Evolutionary conservation across 805 yeast species (phyloP).

Genomic region (Saccharomyces paradoxus): DNA sequence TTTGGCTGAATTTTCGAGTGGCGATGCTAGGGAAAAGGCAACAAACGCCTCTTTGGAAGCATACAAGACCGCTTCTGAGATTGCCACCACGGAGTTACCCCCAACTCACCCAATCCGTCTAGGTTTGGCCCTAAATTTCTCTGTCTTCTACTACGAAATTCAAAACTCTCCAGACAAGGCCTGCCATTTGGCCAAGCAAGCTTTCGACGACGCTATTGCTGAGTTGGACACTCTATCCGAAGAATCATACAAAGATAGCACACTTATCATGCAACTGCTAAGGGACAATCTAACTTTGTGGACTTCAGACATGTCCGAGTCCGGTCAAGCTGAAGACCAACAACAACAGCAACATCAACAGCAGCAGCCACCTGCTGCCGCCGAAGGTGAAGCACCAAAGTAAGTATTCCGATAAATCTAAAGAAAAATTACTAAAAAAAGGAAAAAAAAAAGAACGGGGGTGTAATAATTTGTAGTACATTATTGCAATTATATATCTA

Average conservation of each 20-base stretch:
- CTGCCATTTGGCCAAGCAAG: constrained; percentile 97
- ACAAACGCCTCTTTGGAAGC: constrained; percentile 90
- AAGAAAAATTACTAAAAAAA: background rate
- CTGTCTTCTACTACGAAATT: constrained; percentile 96
- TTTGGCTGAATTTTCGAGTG: constrained; percentile 90
- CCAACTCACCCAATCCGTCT: constrained; percentile 98
- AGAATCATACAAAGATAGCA: constrained; percentile 97
- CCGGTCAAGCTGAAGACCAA: constrained; percentile 51
- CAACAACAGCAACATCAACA: constrained; percentile 21
- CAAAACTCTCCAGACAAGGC: constrained; percentile 98
- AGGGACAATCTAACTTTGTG: constrained; percentile 97
- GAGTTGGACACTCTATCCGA: constrained; percentile 95
- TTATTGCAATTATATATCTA: constrained; percentile 1
- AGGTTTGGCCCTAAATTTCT: constrained; percentile 95
- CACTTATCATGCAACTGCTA: constrained; percentile 96
- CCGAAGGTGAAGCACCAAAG: constrained; percentile 25
- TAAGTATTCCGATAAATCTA: constrained; percentile 5
- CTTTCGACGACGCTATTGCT: constrained; percentile 98
- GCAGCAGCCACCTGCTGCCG: constrained; percentile 17
- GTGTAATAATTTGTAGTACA: background rate
- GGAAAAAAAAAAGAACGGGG: background rate
- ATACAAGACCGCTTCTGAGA: constrained; percentile 91
- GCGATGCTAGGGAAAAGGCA: constrained; percentile 86
- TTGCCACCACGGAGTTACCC: constrained; percentile 92
- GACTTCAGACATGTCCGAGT: constrained; percentile 90